Percentiles rank a stretch among this genome's conserved stretches.
These are phyloP conservation scores for Camellia oleifera DNA, from an alignment of 179 eudicot genomes.

Conservation along the genomic window DNA sequence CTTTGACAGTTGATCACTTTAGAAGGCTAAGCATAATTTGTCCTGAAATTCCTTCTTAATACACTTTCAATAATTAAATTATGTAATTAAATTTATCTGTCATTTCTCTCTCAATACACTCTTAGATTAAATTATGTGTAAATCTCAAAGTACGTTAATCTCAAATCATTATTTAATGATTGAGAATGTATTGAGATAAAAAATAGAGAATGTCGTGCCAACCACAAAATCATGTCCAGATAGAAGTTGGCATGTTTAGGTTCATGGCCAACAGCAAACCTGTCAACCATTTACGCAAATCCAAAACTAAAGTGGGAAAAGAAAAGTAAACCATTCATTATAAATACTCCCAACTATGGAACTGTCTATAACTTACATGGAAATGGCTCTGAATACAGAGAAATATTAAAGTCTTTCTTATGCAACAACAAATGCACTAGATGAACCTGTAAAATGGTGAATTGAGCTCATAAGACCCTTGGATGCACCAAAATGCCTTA, in stretches of 20 bases:
- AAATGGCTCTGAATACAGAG: neutral
- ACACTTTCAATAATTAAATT: too few species aligned
- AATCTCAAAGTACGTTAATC: too few species aligned
- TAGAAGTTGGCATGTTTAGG: neutral
- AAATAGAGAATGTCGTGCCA: too few species aligned
- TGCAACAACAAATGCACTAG: slow-evolving; percentile 82
- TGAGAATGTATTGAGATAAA: too few species aligned
- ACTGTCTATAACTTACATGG: neutral
- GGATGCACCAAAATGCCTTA: slow-evolving; percentile 88
- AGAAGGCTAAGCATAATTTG: too few species aligned
- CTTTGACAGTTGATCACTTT: too few species aligned
- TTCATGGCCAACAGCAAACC: neutral
- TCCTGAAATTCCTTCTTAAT: too few species aligned
- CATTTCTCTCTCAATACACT: too few species aligned
- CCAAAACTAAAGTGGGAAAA: too few species aligned
- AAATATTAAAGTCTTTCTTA: slow-evolving; percentile 8
- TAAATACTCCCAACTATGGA: neutral
- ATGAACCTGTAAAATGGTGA: slow-evolving; percentile 74
- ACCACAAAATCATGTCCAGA: neutral
- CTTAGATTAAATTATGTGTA: too few species aligned
- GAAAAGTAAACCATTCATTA: neutral
- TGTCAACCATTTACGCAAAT: neutral
- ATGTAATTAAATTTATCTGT: too few species aligned
- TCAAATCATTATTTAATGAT: too few species aligned
- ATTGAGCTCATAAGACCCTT: slow-evolving; percentile 65